These are phyloP conservation scores for Harringtonia aguacate DNA, from an alignment of 2,329 filamentous ascomycete genomes.

Conservation along the genomic window DNA sequence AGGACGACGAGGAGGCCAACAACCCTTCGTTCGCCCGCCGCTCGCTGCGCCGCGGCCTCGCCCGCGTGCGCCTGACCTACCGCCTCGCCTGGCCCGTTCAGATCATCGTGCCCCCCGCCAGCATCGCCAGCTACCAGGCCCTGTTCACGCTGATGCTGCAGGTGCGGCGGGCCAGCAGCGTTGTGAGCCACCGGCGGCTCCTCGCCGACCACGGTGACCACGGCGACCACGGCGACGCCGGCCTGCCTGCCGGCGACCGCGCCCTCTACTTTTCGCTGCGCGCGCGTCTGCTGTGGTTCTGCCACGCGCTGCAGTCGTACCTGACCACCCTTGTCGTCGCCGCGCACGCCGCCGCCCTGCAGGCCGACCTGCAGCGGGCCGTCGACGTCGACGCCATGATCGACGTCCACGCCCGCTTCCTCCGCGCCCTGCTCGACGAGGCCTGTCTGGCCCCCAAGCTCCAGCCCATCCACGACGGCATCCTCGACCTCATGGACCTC, in stretches of 20 bases:
- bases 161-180: conserved; percentile 56
- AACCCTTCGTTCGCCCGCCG: conserved; percentile 33
- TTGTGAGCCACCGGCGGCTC: conserved; percentile 47
- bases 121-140: conserved; percentile 56
- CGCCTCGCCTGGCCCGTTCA: conserved; percentile 54
- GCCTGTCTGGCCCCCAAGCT: conserved; percentile 60
- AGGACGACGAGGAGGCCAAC: not conserved
- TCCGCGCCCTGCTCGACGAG: conserved; percentile 52
- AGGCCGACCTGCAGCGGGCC: conserved; percentile 43
- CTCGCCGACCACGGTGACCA: conserved; percentile 23
- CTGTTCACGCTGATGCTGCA: conserved; percentile 72
- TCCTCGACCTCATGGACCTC: conserved; percentile 69
- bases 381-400: conserved; percentile 78
- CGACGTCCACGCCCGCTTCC: conserved; percentile 51
- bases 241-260: conserved; percentile 22
- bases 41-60: conserved; percentile 51
- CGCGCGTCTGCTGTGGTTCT: conserved; percentile 67
- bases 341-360: conserved; percentile 47
- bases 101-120: conserved; percentile 62
- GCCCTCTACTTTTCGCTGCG: conserved; percentile 50
- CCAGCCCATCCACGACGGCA: conserved; percentile 57
- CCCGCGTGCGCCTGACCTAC: conserved; percentile 56
- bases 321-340: conserved; percentile 62
- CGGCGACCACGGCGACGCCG: not conserved
- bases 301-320: conserved; percentile 63